Evolutionary conservation across 352 stramenopile genomes (phyloP).

Genomic region (Pythium vanterpoolii): DNA sequence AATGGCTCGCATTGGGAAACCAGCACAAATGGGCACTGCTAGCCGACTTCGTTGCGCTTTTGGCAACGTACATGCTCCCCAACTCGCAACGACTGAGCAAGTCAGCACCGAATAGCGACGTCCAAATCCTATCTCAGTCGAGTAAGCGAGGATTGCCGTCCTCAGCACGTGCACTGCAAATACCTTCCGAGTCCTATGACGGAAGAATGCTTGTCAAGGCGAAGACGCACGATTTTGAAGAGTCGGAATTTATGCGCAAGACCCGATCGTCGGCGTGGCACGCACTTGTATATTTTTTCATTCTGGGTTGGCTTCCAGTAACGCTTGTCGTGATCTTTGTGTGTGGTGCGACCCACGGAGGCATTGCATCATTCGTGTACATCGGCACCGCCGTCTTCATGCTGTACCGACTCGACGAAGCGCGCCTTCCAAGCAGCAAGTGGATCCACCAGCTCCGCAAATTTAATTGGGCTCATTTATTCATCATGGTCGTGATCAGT

Average conservation of each 20-base stretch:
- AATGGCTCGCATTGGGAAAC: slow-evolving; percentile 59
- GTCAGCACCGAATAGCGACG: slow-evolving; percentile 26
- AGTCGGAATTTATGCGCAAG: slow-evolving; percentile 52
- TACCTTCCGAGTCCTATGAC: neutral
- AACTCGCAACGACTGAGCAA: slow-evolving; percentile 37
- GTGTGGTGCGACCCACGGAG: slow-evolving; percentile 63
- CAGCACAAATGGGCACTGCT: slow-evolving; percentile 81
- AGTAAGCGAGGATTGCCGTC: neutral
- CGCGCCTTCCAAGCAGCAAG: slow-evolving; percentile 42
- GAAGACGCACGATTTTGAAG: slow-evolving; percentile 5
- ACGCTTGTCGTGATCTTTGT: slow-evolving; percentile 73
- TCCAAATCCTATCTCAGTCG: slow-evolving; percentile 23
- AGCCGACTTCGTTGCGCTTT: slow-evolving; percentile 65
- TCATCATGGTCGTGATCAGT: slow-evolving; percentile 72
- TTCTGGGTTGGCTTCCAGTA: slow-evolving; percentile 63
- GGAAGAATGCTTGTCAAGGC: slow-evolving; percentile 1
- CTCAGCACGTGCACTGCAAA: neutral
- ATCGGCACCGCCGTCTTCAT: slow-evolving; percentile 66
- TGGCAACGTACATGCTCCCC: slow-evolving; percentile 69
- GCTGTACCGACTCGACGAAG: slow-evolving; percentile 75
- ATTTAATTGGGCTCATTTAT: slow-evolving; percentile 82
- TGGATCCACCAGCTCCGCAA: slow-evolving; percentile 78
- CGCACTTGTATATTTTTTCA: slow-evolving; percentile 59
- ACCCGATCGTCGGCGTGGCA: slow-evolving; percentile 70
- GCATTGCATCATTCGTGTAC: slow-evolving; percentile 71